Evolutionary conservation across 257 asterid species (phyloP).

Genomic region (Solanum gandarillasii): DNA sequence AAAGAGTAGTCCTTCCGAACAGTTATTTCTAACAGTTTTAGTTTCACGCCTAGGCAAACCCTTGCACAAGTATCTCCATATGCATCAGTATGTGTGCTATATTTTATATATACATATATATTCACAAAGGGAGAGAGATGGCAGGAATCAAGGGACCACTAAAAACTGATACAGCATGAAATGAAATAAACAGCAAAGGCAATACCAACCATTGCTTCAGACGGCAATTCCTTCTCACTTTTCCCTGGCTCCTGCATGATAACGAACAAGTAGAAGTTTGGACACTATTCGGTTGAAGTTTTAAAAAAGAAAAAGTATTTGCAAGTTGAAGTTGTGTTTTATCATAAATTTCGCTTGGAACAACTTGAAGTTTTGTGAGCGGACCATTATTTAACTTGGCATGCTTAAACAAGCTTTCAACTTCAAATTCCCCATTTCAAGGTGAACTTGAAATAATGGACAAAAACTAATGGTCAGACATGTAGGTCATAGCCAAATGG

Average conservation of each 20-base stretch:
- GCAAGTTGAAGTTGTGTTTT: background rate
- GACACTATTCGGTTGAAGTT: conserved; percentile 2
- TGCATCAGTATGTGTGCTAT: background rate
- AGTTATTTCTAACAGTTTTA: background rate
- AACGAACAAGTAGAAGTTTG: conserved; percentile 5
- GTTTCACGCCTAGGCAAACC: background rate
- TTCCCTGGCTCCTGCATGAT: conserved; percentile 84
- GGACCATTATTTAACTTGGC: background rate
- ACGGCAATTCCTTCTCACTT: conserved; percentile 81
- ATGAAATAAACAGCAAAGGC: background rate
- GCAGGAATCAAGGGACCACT: background rate
- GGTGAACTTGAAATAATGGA: background rate
- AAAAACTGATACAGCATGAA: background rate
- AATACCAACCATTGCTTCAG: conserved; percentile 73
- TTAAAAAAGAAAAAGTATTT: background rate
- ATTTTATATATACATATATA: background rate
- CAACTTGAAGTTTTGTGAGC: background rate
- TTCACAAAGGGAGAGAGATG: background rate
- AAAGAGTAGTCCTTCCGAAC: background rate
- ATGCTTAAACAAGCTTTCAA: background rate
- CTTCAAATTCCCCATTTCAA: background rate
- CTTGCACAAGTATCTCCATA: background rate
- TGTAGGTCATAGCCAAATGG: background rate
- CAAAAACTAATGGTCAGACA: background rate
- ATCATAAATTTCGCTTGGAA: background rate